Evolutionary conservation across 331 rosid genomes (phyloP).

Genomic region (Prunus yedoensis): DNA sequence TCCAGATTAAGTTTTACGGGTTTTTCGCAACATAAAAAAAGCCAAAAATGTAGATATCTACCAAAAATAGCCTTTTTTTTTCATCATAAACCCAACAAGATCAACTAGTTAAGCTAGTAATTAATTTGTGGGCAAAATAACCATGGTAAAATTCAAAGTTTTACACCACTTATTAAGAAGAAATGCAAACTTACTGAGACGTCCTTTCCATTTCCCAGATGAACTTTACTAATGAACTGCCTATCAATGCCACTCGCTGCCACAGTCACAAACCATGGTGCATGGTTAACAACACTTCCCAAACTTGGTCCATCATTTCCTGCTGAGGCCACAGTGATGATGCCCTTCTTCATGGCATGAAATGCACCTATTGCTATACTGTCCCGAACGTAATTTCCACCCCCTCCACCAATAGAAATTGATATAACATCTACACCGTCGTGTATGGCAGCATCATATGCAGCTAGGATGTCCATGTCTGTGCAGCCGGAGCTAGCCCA

Average conservation of each 20-base stretch:
- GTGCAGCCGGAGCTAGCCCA: conserved; percentile 66
- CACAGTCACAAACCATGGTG: conserved; percentile 89
- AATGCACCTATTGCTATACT: conserved; percentile 67
- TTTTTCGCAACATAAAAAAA: neutral
- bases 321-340: conserved; percentile 71
- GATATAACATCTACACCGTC: conserved; percentile 95
- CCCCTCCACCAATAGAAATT: conserved; percentile 69
- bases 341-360: conserved; percentile 81
- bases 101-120: neutral
- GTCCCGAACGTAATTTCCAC: conserved; percentile 35
- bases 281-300: conserved; percentile 50
- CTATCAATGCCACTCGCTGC: conserved; percentile 88
- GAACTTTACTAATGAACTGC: conserved; percentile 50
- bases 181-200: conserved; percentile 50
- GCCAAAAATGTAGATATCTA: neutral
- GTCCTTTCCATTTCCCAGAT: conserved; percentile 68
- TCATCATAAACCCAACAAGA: neutral
- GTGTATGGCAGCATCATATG: conserved; percentile 78
- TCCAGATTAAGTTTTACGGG: neutral
- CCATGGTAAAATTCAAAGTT: neutral
- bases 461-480: conserved; percentile 87
- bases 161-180: neutral
- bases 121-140: neutral
- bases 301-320: conserved; percentile 76
- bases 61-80: no score